phyloP scores from a whole-genome alignment of 805 yeast species.

The Wickerhamiella domercqiae region DNA sequence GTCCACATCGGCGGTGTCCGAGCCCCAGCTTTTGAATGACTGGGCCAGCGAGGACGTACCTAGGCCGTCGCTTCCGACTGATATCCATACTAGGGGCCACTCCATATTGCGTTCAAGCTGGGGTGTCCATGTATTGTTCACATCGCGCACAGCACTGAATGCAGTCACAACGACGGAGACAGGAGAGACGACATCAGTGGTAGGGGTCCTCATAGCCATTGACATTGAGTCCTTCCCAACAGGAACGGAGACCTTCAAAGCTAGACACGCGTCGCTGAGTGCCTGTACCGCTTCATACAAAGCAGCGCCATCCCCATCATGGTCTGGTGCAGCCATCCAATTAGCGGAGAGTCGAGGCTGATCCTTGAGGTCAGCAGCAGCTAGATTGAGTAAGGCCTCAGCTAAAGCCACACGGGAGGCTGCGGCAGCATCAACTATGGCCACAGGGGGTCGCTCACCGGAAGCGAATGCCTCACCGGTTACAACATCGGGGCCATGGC shows the following conservation, averaged over 20 bases:
- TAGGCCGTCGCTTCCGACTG: slow-evolving; percentile 41
- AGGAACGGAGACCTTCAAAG: slow-evolving; percentile 78
- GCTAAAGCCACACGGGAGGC: slow-evolving; percentile 94
- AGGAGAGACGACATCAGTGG: slow-evolving; percentile 87
- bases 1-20: slow-evolving; percentile 67
- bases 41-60: slow-evolving; percentile 96
- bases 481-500: slow-evolving; percentile 58
- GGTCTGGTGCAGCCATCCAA: slow-evolving; percentile 98
- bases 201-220: slow-evolving; percentile 71
- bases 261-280: slow-evolving; percentile 91
- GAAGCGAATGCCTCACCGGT: slow-evolving; percentile 97
- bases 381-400: slow-evolving; percentile 73
- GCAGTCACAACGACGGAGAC: slow-evolving; percentile 82
- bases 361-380: slow-evolving; percentile 77
- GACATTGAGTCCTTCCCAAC: slow-evolving; percentile 99
- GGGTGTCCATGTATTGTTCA: slow-evolving; percentile 93
- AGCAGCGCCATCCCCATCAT: slow-evolving; percentile 88
- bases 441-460: slow-evolving; percentile 92
- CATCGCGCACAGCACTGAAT: slow-evolving; percentile 71
- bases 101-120: slow-evolving; percentile 41
- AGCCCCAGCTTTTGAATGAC: slow-evolving; percentile 78
- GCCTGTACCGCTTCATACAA: slow-evolving; percentile 96
- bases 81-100: slow-evolving; percentile 68
- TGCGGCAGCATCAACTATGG: slow-evolving; percentile 74
- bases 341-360: slow-evolving; percentile 83